These are phyloP conservation scores for Leccinum holopus DNA, from an alignment of 1,284 basidiomycete genomes.

Conservation along the genomic window DNA sequence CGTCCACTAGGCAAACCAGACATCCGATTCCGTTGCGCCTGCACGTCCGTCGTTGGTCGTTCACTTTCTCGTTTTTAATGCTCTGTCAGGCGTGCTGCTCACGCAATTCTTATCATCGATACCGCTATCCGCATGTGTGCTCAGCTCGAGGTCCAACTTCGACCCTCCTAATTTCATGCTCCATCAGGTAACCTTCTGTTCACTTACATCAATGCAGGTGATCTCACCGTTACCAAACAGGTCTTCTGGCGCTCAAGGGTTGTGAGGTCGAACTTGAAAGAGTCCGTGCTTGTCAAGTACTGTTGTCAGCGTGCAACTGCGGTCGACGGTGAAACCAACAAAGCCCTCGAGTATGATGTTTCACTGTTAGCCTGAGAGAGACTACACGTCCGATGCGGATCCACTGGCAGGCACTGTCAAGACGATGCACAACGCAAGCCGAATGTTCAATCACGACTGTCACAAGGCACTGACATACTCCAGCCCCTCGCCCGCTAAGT, in stretches of 20 bases:
- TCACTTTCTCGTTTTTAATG: conserved; percentile 49
- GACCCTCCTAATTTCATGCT: conserved; percentile 42
- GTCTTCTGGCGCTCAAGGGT: conserved; percentile 54
- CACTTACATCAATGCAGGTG: conserved; percentile 53
- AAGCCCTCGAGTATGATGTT: no score
- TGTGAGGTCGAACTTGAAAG: conserved; percentile 15
- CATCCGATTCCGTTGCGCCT: background rate
- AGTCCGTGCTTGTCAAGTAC: no score
- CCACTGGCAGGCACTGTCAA: no score
- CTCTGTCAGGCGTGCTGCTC: conserved; percentile 49
- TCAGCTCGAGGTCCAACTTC: conserved; percentile 55
- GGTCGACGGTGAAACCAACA: no score
- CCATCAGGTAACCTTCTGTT: conserved; percentile 37
- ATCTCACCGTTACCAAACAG: conserved; percentile 59
- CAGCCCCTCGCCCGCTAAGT: no score
- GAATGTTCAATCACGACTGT: no score
- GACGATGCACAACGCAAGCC: no score
- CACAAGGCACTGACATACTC: no score
- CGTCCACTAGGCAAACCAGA: conserved; percentile 38
- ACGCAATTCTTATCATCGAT: conserved; percentile 48
- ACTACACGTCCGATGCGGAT: no score
- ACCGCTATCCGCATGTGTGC: conserved; percentile 70
- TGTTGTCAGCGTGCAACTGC: conserved; percentile 18
- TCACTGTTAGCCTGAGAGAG: no score
- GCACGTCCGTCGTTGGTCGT: conserved; percentile 8